A percentile compares a stretch with the other conserved stretches of the same genome.
These are phyloP conservation scores for Raffaelea ambrosiae DNA, from an alignment of 2,329 filamentous ascomycete species.

Conservation along the genomic window DNA sequence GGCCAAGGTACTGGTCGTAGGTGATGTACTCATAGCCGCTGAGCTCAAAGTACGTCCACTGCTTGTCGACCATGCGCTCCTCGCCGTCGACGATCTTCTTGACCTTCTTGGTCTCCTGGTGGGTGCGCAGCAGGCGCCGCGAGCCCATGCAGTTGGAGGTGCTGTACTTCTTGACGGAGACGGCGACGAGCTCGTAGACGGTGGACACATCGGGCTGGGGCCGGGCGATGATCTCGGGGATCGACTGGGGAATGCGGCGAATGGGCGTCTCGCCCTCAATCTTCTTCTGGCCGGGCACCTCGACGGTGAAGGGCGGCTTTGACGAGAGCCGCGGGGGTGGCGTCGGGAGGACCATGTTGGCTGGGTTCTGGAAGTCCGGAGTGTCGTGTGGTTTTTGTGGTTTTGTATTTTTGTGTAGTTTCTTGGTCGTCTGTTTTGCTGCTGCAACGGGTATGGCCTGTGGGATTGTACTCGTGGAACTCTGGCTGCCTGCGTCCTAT, in stretches of 20 bases:
- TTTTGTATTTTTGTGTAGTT: neutral
- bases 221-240: conserved; percentile 51
- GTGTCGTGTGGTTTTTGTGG: neutral
- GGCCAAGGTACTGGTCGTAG: conserved; percentile 69
- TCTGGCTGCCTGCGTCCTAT: too few relatives aligned
- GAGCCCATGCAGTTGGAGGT: conserved; percentile 60
- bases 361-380: neutral
- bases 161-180: conserved; percentile 56
- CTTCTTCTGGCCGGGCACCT: conserved; percentile 54
- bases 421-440: neutral
- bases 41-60: conserved; percentile 83
- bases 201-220: conserved; percentile 61
- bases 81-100: conserved; percentile 80
- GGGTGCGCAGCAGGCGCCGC: conserved; percentile 65
- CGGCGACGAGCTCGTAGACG: conserved; percentile 65
- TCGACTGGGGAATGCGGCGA: conserved; percentile 54
- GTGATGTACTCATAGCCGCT: conserved; percentile 68
- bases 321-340: conserved; percentile 41
- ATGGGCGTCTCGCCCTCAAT: conserved; percentile 67
- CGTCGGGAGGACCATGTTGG: conserved; percentile 13
- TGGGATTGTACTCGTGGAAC: too few relatives aligned
- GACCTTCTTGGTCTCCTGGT: conserved; percentile 79
- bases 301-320: conserved; percentile 59
- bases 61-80: conserved; percentile 72
- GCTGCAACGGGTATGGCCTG: too few relatives aligned